Evolutionary conservation across 2,329 filamentous ascomycete species (phyloP), one percentile per base, ranked within the genome.

Genomic region (Zasmidium angulare): DNA sequence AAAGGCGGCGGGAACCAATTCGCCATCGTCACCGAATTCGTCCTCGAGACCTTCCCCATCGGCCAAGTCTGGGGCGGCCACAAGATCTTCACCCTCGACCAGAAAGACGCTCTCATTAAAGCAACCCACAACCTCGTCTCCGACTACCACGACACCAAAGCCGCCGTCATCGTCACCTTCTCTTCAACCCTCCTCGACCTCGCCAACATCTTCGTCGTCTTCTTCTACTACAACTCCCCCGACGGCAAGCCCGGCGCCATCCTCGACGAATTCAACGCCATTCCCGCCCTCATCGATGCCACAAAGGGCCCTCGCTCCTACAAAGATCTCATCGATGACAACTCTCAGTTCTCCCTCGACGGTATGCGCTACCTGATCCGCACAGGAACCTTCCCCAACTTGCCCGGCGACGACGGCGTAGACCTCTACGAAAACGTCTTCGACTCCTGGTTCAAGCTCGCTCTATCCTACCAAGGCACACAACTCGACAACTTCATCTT

Each of bases 71-170:
- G 80, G 80, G 79, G 78, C 52, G 80, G 79, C n/a, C 77, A 77
- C 66, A 73, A 77, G 26, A 63, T 81, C 49, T 79, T 75, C 65
- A 69, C 62, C 49, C 64, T 64, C 50, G 72, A 72, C 66, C 69
- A 74, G 65, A 75, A 77, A 3, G 67, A 74, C 3, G 66, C 72
- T 3, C 53, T 86, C 1, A 73, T 84, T 20, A 60, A 60, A 10
- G 64, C 64, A 26, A 64, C 64, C 2, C 64, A 12, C 21, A 80
- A 85, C 69, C 86, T 86, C 64, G 84, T 83, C 4, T 77, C 81
- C 64, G 76, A 86, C 70, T 84, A 85, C 67, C 74, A 78, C 0
- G 85, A 88, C 64, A 77, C 81, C 60, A 86, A 85, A 69, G 85
- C 84, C 0, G 84, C 79, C 12, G 80, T 88, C 49, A 87, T 87